A percentile compares a stretch with the other conserved stretches of the same genome.
Conservation (phyloP, 257 asterid species). For the Misopates orontium region DNA sequence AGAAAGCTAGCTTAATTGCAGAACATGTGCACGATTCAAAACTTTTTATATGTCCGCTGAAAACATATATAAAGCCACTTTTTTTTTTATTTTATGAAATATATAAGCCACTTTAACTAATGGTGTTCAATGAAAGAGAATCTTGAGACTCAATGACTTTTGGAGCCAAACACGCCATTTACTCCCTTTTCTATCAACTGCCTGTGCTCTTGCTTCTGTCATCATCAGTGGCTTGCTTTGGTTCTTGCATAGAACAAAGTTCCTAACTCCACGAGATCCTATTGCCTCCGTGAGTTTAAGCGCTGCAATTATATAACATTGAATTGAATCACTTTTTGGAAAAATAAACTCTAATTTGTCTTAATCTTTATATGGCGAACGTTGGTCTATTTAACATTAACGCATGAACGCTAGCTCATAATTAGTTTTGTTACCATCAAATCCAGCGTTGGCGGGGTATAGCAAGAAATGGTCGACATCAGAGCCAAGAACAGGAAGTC, state of each 20-base stretch:
- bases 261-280: constrained; percentile 51
- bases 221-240: constrained; percentile 28
- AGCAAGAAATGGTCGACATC: constrained; percentile 33
- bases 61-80: too few relatives aligned
- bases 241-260: constrained; percentile 56
- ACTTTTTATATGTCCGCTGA: too few relatives aligned
- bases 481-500: constrained; percentile 45
- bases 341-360: background rate
- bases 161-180: constrained; percentile 60
- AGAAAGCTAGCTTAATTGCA: too few relatives aligned
- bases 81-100: too few relatives aligned
- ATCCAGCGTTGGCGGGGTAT: constrained; percentile 41
- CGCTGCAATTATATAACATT: constrained; percentile 37
- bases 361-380: too few relatives aligned
- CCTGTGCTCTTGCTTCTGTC: constrained; percentile 36
- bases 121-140: too few relatives aligned
- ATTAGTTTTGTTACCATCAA: constrained; percentile 33
- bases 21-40: too few relatives aligned
- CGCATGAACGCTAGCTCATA: too few relatives aligned
- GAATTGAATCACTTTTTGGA: too few relatives aligned
- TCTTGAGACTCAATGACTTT: constrained; percentile 43
- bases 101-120: background rate
- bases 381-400: too few relatives aligned
- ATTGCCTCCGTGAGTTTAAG: constrained; percentile 42
- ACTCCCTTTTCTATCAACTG: constrained; percentile 24